These are phyloP conservation scores for Pestalotiopsis sp. DNA, from an alignment of 2,329 filamentous ascomycete species.

Conservation along the genomic window DNA sequence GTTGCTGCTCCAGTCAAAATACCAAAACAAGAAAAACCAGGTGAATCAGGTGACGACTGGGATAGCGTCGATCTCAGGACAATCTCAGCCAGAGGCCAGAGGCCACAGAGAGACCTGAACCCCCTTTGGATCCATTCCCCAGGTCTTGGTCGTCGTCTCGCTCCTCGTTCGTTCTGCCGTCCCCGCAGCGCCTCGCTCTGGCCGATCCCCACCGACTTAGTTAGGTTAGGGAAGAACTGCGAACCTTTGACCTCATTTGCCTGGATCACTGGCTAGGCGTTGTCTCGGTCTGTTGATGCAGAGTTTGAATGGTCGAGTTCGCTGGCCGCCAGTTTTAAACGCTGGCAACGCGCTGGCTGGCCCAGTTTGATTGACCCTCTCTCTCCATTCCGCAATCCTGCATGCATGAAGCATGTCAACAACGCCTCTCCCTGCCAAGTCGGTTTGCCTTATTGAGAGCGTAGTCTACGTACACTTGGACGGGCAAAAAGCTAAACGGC, in stretches of 20 bases:
- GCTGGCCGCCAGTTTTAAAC: neutral
- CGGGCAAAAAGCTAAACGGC: neutral
- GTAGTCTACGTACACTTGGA: neutral
- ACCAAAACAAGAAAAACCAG: neutral
- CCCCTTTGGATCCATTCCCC: slow-evolving; percentile 7
- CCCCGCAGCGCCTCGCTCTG: slow-evolving; percentile 10
- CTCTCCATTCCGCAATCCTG: neutral
- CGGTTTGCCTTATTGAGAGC: neutral
- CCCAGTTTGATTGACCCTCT: neutral
- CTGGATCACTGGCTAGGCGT: slow-evolving; percentile 11
- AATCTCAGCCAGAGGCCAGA: neutral
- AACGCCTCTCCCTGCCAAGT: neutral
- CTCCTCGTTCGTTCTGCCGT: neutral
- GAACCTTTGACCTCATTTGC: slow-evolving; percentile 3
- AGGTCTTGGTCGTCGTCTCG: slow-evolving; percentile 7
- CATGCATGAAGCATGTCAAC: slow-evolving; percentile 6
- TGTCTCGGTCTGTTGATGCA: slow-evolving; percentile 8
- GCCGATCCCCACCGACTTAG: neutral
- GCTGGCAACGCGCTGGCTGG: neutral
- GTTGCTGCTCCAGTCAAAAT: neutral
- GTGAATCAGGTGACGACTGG: neutral
- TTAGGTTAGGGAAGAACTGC: neutral
- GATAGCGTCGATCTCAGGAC: neutral
- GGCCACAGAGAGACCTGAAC: neutral
- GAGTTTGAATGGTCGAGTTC: slow-evolving; percentile 5